Evolutionary conservation across 2,329 filamentous ascomycete species (phyloP), one percentile per base, ranked within the genome.

Genomic region (Bipolaris oryzae): DNA sequence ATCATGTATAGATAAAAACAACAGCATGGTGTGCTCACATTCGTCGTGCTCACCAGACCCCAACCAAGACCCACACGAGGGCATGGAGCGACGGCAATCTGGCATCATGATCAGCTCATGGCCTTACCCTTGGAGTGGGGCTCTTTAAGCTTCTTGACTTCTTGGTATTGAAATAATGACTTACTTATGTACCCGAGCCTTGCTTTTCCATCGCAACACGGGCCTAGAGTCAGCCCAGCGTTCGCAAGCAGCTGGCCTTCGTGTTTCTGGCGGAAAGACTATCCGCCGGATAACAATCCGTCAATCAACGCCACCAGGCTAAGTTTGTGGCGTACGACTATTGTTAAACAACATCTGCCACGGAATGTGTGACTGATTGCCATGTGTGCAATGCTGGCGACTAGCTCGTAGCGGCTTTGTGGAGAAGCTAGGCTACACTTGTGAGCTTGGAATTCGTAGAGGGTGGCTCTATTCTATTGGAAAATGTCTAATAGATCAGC

Each of bases 131-230:
- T 18, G 31, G 38, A 38, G 41, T 52, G 41, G 31, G 42, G 33
- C 31, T 52, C 39, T 28, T 45, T 31, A 35, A 52, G 49, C 41
- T 52, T 52, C 41, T n/a, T 23, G 31, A 52, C 21, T 35, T 18
- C 25, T 21, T 50, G 25, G 37, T 38, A 39, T 33, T 18, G 25
- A 20, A 49, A 49, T 11, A 20, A 10, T 18, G 13, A 39, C n/a
- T 38, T 21, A 21, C 34, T 5, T 28, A 10, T 9, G 15, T n/a
- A 28, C 25, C 25, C 25, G 25, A 10, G 25, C 25, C 23, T 35
- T 39, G 34, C 34, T 39, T 38, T 21, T 23, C 35, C n/a, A 21
- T 20, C 21, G 21, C 23, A 34, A 51, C n/a, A 44, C n/a, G 49
- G n/a, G 11, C 39, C 38, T 20, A 28, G 23, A 7, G 37, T 35